These are phyloP conservation scores for Chytriomyces hyalinus DNA, from an alignment of 192 early-diverging fungal species.

Conservation along the genomic window DNA sequence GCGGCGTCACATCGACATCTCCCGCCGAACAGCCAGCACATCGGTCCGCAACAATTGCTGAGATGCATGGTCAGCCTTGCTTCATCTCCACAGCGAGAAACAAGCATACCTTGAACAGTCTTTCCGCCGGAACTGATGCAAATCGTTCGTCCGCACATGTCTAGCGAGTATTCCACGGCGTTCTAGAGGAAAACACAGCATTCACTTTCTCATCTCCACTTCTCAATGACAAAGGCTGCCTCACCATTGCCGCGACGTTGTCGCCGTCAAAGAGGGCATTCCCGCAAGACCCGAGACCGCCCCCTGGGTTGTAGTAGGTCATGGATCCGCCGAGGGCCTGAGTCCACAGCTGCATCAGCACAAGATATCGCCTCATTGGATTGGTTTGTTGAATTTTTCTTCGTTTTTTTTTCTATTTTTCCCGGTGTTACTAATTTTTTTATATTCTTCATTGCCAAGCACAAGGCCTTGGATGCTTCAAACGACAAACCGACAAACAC, in stretches of 20 bases:
- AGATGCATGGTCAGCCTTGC: background rate
- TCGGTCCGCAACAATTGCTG: constrained; percentile 1
- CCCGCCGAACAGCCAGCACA: constrained; percentile 11
- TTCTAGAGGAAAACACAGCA: background rate
- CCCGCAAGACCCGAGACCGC: constrained; percentile 16
- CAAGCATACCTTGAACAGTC: constrained; percentile 16
- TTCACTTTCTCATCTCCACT: no score
- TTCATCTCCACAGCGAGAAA: background rate
- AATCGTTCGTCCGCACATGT: background rate
- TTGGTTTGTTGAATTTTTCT: no score
- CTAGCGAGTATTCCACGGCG: background rate
- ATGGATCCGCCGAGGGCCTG: background rate
- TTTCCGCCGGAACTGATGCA: constrained; percentile 1
- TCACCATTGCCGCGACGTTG: constrained; percentile 23
- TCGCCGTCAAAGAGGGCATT: constrained; percentile 4
- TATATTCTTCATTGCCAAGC: no score
- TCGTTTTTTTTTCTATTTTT: no score
- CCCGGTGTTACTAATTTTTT: no score
- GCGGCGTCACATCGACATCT: constrained; percentile 13
- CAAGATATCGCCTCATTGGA: no score
- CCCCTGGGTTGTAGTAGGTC: constrained; percentile 30
- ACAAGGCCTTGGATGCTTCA: no score
- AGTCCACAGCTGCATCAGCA: background rate
- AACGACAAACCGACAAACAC: no score
- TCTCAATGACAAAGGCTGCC: background rate